These are phyloP conservation scores for Erodium trifolium DNA, from an alignment of 441 rosid genomes.

Conservation along the genomic window DNA sequence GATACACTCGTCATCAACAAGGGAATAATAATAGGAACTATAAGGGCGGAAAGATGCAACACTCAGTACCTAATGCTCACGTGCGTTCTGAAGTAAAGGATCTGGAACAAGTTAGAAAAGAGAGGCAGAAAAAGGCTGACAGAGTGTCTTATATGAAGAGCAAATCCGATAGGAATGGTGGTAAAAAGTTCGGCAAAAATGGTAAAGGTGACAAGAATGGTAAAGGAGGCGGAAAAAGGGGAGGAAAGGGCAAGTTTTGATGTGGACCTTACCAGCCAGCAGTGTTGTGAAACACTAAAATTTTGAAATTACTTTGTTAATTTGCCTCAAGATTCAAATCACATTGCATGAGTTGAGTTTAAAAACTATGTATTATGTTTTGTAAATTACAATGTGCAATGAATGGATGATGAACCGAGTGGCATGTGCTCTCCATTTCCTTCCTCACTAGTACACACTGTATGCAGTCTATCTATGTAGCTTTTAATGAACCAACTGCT, in stretches of 20 bases:
- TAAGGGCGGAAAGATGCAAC: conserved; percentile 37
- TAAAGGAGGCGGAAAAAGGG: conserved; percentile 19
- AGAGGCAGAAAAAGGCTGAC: conserved; percentile 68
- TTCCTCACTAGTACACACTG: not conserved
- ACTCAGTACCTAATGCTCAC: conserved; percentile 54
- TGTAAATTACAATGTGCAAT: not conserved
- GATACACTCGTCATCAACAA: conserved; percentile 18
- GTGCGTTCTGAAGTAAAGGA: conserved; percentile 78
- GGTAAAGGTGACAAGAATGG: conserved; percentile 31
- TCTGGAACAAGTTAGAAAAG: conserved; percentile 83
- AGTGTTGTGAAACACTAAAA: too few species aligned
- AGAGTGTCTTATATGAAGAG: conserved; percentile 12
- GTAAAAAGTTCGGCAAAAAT: conserved; percentile 9
- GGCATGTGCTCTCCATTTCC: not conserved
- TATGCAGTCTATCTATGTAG: not conserved
- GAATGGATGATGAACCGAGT: not conserved
- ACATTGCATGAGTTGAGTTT: too few species aligned
- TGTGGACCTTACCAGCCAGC: too few species aligned
- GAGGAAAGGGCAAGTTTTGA: not conserved
- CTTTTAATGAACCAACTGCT: too few species aligned
- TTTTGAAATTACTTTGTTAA: too few species aligned
- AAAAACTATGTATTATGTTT: too few species aligned
- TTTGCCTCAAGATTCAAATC: too few species aligned
- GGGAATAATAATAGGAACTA: too few species aligned
- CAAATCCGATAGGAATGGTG: conserved; percentile 25